These are phyloP conservation scores for Triangularia verruculosa DNA, from an alignment of 2,329 filamentous ascomycete genomes.

Conservation along the genomic window DNA sequence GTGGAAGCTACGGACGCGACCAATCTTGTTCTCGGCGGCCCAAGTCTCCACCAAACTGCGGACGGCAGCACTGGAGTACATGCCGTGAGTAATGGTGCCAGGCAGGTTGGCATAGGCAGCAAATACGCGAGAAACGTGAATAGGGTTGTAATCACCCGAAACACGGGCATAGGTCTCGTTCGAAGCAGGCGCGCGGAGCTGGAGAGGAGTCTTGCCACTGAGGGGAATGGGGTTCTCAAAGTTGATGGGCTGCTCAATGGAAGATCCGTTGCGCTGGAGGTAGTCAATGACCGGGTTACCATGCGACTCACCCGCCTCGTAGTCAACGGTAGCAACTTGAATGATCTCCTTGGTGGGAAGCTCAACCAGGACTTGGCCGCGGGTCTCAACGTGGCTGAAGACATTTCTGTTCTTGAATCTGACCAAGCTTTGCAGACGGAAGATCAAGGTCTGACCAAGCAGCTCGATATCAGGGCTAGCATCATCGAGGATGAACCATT, in stretches of 20 bases:
- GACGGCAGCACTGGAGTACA: constrained; percentile 98
- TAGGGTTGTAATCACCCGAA: constrained; percentile 97
- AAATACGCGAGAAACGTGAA: constrained; percentile 96
- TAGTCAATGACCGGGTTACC: constrained; percentile 98
- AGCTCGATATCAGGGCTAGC: constrained; percentile 71
- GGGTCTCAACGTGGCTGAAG: constrained; percentile 87
- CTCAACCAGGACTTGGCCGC: constrained; percentile 89
- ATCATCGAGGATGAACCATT: constrained; percentile 89
- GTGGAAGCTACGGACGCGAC: constrained; percentile 95
- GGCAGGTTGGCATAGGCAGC: constrained; percentile 92
- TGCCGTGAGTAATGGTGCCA: constrained; percentile 97
- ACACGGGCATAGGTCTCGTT: constrained; percentile 98
- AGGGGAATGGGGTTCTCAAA: constrained; percentile 98
- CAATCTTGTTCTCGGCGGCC: constrained; percentile 98
- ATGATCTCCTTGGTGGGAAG: constrained; percentile 96
- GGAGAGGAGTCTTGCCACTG: constrained; percentile 84
- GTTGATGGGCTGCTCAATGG: constrained; percentile 92
- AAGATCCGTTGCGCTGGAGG: constrained; percentile 83
- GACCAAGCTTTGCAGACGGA: constrained; percentile 89
- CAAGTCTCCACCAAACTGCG: constrained; percentile 96
- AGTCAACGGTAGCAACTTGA: constrained; percentile 95
- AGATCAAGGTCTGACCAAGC: constrained; percentile 87
- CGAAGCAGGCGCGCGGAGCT: constrained; percentile 85
- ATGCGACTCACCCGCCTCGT: constrained; percentile 85
- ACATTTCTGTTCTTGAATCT: constrained; percentile 93